Conservation (phyloP, 208 protist species). For the Acanthamoeba lenticulata region DNA sequence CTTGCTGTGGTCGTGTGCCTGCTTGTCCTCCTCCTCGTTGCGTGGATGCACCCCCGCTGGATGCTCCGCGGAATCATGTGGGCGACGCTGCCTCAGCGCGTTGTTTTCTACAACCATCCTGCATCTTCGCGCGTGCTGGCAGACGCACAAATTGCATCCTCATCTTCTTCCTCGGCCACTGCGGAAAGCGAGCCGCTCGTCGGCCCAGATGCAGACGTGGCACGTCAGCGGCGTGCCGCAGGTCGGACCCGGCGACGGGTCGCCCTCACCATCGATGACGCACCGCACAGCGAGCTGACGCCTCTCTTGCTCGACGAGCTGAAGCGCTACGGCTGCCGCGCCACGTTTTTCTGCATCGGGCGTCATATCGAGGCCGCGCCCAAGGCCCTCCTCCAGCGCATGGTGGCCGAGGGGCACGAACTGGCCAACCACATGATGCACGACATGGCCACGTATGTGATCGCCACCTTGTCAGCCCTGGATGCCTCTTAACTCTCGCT, state of each 20-base stretch:
- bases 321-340: background rate
- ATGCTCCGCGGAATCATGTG: background rate
- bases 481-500: background rate
- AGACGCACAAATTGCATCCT: background rate
- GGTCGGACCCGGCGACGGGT: background rate
- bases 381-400: background rate
- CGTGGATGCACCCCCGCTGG: background rate
- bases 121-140: background rate
- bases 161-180: background rate
- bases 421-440: conserved; percentile 32
- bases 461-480: background rate
- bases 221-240: background rate
- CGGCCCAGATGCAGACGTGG: background rate
- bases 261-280: background rate
- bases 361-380: background rate
- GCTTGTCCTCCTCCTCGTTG: background rate
- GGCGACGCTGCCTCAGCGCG: background rate
- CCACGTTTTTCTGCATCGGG: conserved; percentile 20
- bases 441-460: background rate
- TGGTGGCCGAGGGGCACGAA: background rate
- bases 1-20: background rate
- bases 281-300: background rate
- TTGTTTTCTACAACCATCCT: background rate
- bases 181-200: background rate
- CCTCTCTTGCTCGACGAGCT: background rate